Evolutionary conservation across 176 grass and related monocot species (phyloP).

Genomic region (Tillandsia leiboldiana): DNA sequence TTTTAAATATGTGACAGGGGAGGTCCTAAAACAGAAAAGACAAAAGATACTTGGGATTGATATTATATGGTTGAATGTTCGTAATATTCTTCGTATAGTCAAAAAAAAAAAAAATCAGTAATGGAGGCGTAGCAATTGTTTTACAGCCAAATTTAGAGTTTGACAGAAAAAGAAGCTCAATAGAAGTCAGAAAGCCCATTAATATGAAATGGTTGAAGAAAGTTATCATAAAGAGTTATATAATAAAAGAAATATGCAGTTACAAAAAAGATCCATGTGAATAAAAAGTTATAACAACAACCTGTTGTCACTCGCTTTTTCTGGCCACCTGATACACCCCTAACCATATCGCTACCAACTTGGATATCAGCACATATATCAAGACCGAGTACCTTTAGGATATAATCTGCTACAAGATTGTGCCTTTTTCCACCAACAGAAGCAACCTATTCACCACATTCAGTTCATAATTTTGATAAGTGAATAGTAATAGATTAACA

Average conservation of each 20-base stretch:
- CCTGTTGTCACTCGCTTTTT: slow-evolving; percentile 77
- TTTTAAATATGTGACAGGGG: no score
- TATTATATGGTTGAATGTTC: no score
- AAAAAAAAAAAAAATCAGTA: neutral
- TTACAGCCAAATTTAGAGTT: neutral
- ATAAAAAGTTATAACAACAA: neutral
- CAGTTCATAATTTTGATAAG: neutral
- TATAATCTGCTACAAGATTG: slow-evolving; percentile 57
- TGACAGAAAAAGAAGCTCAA: neutral
- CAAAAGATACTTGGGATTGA: no score
- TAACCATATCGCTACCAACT: slow-evolving; percentile 70
- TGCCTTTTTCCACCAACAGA: slow-evolving; percentile 37
- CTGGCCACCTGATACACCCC: slow-evolving; percentile 76
- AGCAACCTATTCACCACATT: slow-evolving; percentile 29
- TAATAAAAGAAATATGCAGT: neutral
- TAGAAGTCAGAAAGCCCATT: neutral
- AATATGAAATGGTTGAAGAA: neutral
- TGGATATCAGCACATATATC: slow-evolving; percentile 64
- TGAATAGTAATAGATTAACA: neutral
- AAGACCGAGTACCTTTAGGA: slow-evolving; percentile 54
- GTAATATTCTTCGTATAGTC: no score
- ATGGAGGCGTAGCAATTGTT: neutral
- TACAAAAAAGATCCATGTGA: neutral
- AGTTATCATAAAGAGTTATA: neutral
- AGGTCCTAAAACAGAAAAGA: no score